phyloP scores from a whole-genome alignment of 495 filamentous ascomycete genomes.

The Chaetomium cochliodes region DNA sequence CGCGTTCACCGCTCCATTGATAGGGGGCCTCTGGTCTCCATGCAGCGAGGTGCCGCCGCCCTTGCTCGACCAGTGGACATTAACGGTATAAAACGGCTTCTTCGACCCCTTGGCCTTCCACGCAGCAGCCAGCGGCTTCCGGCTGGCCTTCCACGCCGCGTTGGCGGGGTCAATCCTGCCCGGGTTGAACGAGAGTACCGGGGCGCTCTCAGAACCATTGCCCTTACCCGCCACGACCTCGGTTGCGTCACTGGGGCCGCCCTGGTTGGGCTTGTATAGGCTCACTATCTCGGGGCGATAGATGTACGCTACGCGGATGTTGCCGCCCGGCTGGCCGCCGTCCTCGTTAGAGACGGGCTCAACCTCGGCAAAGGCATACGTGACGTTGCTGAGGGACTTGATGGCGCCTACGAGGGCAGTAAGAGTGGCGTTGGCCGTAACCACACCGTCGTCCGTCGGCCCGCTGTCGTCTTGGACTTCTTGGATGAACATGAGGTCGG shows the following conservation, averaged over 20 bases:
- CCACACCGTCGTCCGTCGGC: slow-evolving; percentile 49
- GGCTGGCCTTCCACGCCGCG: slow-evolving; percentile 49
- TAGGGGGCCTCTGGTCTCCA: slow-evolving; percentile 58
- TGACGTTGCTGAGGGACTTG: slow-evolving; percentile 34
- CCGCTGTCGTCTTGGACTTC: slow-evolving; percentile 62
- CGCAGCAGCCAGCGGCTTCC: slow-evolving; percentile 58
- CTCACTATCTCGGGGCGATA: slow-evolving; percentile 53
- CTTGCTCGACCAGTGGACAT: slow-evolving; percentile 59
- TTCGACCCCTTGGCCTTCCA: slow-evolving; percentile 50
- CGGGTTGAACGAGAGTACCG: slow-evolving; percentile 56
- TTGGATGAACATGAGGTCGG: slow-evolving; percentile 58
- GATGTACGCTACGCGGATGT: slow-evolving; percentile 63
- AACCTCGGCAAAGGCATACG: slow-evolving; percentile 52
- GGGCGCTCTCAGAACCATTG: background rate
- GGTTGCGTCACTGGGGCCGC: slow-evolving; percentile 45
- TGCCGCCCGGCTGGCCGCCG: slow-evolving; percentile 61
- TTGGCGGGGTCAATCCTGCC: slow-evolving; percentile 58
- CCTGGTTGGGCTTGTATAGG: slow-evolving; percentile 50
- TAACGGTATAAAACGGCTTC: slow-evolving; percentile 56
- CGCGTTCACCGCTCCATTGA: slow-evolving; percentile 55
- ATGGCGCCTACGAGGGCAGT: slow-evolving; percentile 46
- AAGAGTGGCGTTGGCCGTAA: slow-evolving; percentile 49
- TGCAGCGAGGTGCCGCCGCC: slow-evolving; percentile 56
- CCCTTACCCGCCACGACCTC: slow-evolving; percentile 41
- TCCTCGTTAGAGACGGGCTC: slow-evolving; percentile 49